phyloP scores from a whole-genome alignment of 2,329 filamentous ascomycete species.

The Pseudogymnoascus destructans region DNA sequence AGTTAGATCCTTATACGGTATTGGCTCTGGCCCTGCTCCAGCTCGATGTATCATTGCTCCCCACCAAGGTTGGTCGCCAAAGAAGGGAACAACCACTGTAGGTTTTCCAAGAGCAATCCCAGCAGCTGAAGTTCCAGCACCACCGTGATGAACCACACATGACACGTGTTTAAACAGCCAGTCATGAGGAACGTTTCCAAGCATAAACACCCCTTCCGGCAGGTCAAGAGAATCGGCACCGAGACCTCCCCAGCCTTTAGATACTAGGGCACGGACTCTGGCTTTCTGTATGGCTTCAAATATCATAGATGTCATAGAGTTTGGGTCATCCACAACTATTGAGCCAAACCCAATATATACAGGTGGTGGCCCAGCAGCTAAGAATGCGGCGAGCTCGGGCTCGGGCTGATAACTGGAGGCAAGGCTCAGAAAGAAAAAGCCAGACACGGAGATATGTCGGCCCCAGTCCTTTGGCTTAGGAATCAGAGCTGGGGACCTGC shows the following conservation, averaged over 20 bases:
- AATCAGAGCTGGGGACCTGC: slow-evolving; percentile 43
- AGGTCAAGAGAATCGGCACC: slow-evolving; percentile 38
- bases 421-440: slow-evolving; percentile 65
- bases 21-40: slow-evolving; percentile 57
- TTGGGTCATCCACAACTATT: slow-evolving; percentile 61
- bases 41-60: slow-evolving; percentile 61
- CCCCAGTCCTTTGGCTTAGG: slow-evolving; percentile 59
- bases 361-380: slow-evolving; percentile 43
- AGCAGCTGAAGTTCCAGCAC: slow-evolving; percentile 63
- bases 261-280: slow-evolving; percentile 58
- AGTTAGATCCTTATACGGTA: slow-evolving; percentile 56
- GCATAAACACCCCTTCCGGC: slow-evolving; percentile 54
- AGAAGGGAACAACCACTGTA: slow-evolving; percentile 68
- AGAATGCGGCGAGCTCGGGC: slow-evolving; percentile 39
- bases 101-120: slow-evolving; percentile 58
- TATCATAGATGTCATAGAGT: slow-evolving; percentile 56
- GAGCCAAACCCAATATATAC: slow-evolving; percentile 67
- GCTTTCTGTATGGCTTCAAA: slow-evolving; percentile 53
- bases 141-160: slow-evolving; percentile 63
- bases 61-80: slow-evolving; percentile 74
- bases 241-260: slow-evolving; percentile 63
- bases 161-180: slow-evolving; percentile 59
- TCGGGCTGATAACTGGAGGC: slow-evolving; percentile 49
- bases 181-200: slow-evolving; percentile 63
- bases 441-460: slow-evolving; percentile 56